Evolutionary conservation across 805 yeast species (phyloP).

Genomic region (Kodamaea neixiangensis): DNA sequence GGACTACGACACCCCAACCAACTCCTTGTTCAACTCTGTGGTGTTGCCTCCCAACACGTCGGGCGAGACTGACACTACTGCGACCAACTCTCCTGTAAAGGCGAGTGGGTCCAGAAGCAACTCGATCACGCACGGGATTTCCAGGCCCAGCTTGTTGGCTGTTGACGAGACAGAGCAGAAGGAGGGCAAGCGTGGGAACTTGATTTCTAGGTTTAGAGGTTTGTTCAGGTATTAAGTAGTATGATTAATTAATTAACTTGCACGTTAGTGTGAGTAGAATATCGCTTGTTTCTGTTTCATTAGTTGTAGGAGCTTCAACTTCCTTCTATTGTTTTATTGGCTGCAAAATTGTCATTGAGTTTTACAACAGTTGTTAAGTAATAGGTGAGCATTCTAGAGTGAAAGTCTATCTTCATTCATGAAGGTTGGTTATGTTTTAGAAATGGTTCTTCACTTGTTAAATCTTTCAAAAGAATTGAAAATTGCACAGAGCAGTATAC

Average conservation of each 20-base stretch:
- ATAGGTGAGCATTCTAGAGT: too few species aligned
- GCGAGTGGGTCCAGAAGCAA: conserved; percentile 8
- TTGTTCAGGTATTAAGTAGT: conserved; percentile 28
- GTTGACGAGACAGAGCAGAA: conserved; percentile 18
- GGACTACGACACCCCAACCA: conserved; percentile 27
- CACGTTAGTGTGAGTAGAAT: not conserved
- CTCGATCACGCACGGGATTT: conserved; percentile 8
- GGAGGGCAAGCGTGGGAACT: conserved; percentile 24
- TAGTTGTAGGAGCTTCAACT: too few species aligned
- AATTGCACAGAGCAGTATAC: too few species aligned
- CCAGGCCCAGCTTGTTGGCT: conserved; percentile 11
- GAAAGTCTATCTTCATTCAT: too few species aligned
- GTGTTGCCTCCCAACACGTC: conserved; percentile 10
- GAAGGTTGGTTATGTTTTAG: too few species aligned
- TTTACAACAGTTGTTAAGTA: too few species aligned
- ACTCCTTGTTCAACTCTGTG: conserved; percentile 19
- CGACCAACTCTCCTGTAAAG: conserved; percentile 7
- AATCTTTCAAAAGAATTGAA: too few species aligned
- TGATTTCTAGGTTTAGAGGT: conserved; percentile 33
- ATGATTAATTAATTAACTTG: not conserved
- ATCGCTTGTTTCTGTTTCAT: not conserved
- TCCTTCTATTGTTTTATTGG: too few species aligned
- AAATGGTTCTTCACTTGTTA: too few species aligned
- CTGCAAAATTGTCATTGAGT: too few species aligned
- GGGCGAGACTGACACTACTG: conserved; percentile 4